These are phyloP conservation scores for Neurospora sp. DNA, from an alignment of 495 filamentous ascomycete species.

Conservation along the genomic window DNA sequence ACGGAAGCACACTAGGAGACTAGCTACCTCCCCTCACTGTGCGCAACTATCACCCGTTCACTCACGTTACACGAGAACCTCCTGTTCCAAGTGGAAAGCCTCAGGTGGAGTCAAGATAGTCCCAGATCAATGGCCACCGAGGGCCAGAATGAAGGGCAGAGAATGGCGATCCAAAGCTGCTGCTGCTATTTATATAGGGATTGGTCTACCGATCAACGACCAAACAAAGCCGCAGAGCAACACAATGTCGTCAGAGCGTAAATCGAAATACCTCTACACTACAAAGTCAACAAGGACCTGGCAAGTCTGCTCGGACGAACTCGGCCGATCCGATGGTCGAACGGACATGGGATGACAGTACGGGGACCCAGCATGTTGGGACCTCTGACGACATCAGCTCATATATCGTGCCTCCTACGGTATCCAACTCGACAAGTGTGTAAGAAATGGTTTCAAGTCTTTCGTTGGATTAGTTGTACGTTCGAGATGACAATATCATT, in stretches of 20 bases:
- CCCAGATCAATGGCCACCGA: not conserved
- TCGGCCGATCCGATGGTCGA: not conserved
- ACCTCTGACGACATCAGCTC: not conserved
- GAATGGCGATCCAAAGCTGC: not conserved
- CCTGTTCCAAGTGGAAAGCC: not conserved
- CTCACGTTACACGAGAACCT: not conserved
- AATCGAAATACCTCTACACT: not conserved
- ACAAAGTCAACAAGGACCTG: not conserved
- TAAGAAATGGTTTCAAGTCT: not conserved
- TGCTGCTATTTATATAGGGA: not conserved
- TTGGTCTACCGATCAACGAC: not conserved
- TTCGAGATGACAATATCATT: not conserved
- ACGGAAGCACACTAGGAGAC: not conserved
- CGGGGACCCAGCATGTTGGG: not conserved
- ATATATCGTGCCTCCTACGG: not conserved
- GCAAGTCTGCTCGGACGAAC: not conserved
- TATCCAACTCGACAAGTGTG: not conserved
- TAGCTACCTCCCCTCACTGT: not conserved
- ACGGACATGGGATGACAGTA: not conserved
- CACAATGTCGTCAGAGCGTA: not conserved
- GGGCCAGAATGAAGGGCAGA: not conserved
- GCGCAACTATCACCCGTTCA: not conserved
- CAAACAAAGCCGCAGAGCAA: not conserved
- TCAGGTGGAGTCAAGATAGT: not conserved
- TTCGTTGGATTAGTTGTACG: not conserved